Evolutionary conservation across 2,329 filamentous ascomycete species (phyloP).

Genomic region (Ploettnerulaceae sp.): DNA sequence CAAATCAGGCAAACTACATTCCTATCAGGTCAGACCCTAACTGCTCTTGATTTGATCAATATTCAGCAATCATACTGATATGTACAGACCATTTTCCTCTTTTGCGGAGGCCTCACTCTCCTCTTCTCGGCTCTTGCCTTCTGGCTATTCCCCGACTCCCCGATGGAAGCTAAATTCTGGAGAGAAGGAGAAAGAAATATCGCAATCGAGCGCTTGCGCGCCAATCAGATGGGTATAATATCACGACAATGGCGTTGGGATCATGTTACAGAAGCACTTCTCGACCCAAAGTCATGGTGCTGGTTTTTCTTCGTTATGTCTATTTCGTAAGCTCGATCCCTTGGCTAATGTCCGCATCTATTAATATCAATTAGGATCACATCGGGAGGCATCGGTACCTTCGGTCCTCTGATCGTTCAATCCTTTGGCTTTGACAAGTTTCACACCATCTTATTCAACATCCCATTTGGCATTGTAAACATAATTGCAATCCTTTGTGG

Average conservation of each 20-base stretch:
- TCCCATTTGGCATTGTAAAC: conserved; percentile 39
- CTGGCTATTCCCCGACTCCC: conserved; percentile 22
- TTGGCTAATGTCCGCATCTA: too few relatives aligned
- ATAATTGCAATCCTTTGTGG: conserved; percentile 54
- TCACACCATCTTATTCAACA: conserved; percentile 40
- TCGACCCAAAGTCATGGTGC: conserved; percentile 35
- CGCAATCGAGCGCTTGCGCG: conserved; percentile 47
- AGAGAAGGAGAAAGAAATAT: conserved; percentile 46
- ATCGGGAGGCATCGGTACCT: conserved; percentile 14
- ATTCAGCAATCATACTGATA: background rate
- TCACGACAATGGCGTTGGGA: conserved; percentile 46
- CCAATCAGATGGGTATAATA: conserved; percentile 50
- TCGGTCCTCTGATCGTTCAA: conserved; percentile 37
- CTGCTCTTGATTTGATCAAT: background rate
- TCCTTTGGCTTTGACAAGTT: conserved; percentile 40
- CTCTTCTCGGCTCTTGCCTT: conserved; percentile 42
- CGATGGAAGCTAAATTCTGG: conserved; percentile 40
- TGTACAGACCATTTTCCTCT: conserved; percentile 45
- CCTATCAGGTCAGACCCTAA: conserved; percentile 28
- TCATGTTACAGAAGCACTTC: conserved; percentile 38
- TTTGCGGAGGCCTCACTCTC: conserved; percentile 48
- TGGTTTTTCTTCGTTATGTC: conserved; percentile 28
- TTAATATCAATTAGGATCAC: conserved; percentile 13
- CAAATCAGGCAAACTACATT: conserved; percentile 38
- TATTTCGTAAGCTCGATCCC: conserved; percentile 26